A percentile compares a stretch with the other conserved stretches of the same genome.
These are phyloP conservation scores for Rutstroemia sp. DNA, from an alignment of 2,329 filamentous ascomycete species.

Conservation along the genomic window DNA sequence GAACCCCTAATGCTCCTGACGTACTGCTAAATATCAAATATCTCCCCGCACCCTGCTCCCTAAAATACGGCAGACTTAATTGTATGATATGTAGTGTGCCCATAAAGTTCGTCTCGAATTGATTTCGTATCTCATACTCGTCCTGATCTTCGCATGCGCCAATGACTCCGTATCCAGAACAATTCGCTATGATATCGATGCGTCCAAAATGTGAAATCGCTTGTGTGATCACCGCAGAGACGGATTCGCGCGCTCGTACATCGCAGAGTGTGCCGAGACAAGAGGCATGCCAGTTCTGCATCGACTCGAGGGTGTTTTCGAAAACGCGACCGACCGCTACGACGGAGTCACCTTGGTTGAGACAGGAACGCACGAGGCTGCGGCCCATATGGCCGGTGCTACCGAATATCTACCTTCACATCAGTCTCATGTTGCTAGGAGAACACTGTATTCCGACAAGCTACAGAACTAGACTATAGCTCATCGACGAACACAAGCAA, in stretches of 20 bases:
- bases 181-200: constrained; percentile 87
- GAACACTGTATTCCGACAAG: no score
- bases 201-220: constrained; percentile 70
- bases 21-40: constrained; percentile 96
- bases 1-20: constrained; percentile 85
- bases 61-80: constrained; percentile 78
- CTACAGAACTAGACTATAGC: no score
- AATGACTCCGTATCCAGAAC: constrained; percentile 91
- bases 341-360: constrained; percentile 76
- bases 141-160: constrained; percentile 96
- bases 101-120: constrained; percentile 98
- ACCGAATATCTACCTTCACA: constrained; percentile 65
- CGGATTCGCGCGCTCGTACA: constrained; percentile 73
- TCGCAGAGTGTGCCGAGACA: constrained; percentile 84
- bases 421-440: neutral
- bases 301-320: constrained; percentile 65
- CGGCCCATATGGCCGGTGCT: constrained; percentile 96
- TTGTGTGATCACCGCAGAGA: constrained; percentile 61
- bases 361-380: constrained; percentile 74
- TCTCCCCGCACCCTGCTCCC: constrained; percentile 64
- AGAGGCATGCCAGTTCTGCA: constrained; percentile 62
- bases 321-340: constrained; percentile 77
- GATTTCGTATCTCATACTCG: constrained; percentile 86
- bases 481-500: no score
- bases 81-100: constrained; percentile 92